Conservation (phyloP, 2,329 filamentous ascomycete genomes). For the Dothideomycetes sp. region DNA sequence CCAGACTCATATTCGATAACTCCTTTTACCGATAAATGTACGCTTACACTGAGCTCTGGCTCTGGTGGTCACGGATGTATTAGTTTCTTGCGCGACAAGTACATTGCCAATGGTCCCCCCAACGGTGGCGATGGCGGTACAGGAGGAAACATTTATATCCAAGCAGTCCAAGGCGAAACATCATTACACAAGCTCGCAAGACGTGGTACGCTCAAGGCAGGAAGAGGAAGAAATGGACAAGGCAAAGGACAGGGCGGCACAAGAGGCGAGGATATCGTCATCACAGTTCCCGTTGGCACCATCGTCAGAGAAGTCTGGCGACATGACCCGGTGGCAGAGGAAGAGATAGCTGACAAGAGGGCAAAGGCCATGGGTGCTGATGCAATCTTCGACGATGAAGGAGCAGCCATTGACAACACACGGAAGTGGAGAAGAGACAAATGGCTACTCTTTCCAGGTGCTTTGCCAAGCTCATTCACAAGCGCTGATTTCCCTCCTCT, state of each 20-base stretch:
- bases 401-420: constrained; percentile 25
- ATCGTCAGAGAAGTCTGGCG: constrained; percentile 75
- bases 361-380: constrained; percentile 23
- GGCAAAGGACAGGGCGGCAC: constrained; percentile 65
- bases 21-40: constrained; percentile 80
- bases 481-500: constrained; percentile 49
- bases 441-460: constrained; percentile 79
- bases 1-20: constrained; percentile 77
- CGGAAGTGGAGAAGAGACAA: constrained; percentile 51
- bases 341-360: constrained; percentile 36
- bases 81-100: constrained; percentile 87
- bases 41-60: constrained; percentile 68
- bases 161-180: constrained; percentile 82
- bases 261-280: constrained; percentile 75
- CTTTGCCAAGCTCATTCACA: constrained; percentile 60
- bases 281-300: constrained; percentile 88
- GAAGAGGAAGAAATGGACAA: constrained; percentile 67
- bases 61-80: constrained; percentile 85
- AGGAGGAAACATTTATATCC: constrained; percentile 88
- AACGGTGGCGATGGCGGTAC: constrained; percentile 92
- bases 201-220: constrained; percentile 63
- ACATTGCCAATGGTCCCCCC: constrained; percentile 75
- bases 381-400: constrained; percentile 29
- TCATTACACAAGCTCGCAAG: constrained; percentile 86
- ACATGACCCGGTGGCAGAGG: constrained; percentile 65